Evolutionary conservation across 441 rosid species (phyloP).

Genomic region (Manihot esculenta): DNA sequence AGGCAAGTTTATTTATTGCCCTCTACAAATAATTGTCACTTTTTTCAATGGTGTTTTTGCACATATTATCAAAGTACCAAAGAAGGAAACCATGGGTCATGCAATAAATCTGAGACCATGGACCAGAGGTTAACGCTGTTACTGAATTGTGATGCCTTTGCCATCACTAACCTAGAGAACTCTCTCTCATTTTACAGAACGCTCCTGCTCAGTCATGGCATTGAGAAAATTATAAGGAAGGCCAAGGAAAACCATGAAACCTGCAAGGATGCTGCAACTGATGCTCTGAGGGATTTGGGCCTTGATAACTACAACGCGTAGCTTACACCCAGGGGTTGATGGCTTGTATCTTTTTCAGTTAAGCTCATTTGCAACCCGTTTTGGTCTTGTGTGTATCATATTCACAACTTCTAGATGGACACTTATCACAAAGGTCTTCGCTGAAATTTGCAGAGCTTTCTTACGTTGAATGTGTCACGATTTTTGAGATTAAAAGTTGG

Average conservation of each 20-base stretch:
- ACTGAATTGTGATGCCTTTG: not conserved
- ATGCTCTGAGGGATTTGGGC: conserved; percentile 91
- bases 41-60: not conserved
- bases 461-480: too few species aligned
- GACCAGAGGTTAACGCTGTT: not conserved
- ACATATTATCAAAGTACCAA: not conserved
- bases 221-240: conserved; percentile 66
- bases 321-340: not conserved
- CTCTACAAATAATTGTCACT: not conserved
- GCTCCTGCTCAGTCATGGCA: conserved; percentile 62
- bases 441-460: not conserved
- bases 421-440: not conserved
- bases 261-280: conserved; percentile 82
- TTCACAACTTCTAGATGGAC: not conserved
- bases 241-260: conserved; percentile 69
- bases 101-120: not conserved
- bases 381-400: not conserved
- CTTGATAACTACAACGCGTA: conserved; percentile 73
- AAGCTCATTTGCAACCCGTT: too few species aligned
- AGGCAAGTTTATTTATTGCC: conserved; percentile 39
- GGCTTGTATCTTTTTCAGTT: not conserved
- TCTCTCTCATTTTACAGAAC: conserved; percentile 40
- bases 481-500: not conserved
- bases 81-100: not conserved
- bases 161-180: not conserved